These are phyloP conservation scores for Domatiomyces catenatus DNA, from an alignment of 2,329 filamentous ascomycete species.

Conservation along the genomic window DNA sequence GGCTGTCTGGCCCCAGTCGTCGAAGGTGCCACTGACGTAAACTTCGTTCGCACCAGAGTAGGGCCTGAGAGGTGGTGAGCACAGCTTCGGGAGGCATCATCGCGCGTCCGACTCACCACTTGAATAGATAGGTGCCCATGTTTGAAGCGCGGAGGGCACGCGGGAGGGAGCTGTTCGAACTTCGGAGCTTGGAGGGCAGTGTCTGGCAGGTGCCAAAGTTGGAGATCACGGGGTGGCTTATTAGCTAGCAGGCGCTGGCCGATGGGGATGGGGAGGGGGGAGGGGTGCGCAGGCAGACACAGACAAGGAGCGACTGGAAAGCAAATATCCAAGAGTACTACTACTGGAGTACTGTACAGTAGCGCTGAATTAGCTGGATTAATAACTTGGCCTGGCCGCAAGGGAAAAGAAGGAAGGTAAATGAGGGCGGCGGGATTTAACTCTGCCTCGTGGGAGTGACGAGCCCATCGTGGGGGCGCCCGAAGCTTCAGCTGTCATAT, in stretches of 20 bases:
- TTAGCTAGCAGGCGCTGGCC: no score
- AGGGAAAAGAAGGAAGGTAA: not conserved
- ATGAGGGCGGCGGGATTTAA: not conserved
- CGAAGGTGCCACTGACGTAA: conserved; percentile 80
- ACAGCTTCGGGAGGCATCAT: not conserved
- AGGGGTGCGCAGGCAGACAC: not conserved
- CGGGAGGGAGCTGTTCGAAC: not conserved
- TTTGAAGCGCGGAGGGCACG: not conserved
- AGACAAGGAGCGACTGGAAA: not conserved
- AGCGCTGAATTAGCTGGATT: not conserved
- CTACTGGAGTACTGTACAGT: not conserved
- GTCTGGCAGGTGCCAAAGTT: not conserved
- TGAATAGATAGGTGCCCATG: conserved; percentile 18
- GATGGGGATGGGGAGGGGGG: not conserved
- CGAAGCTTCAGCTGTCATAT: not conserved
- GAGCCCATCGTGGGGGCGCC: not conserved
- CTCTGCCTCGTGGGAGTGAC: not conserved
- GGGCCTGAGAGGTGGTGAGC: conserved; percentile 42
- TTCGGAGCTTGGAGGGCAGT: not conserved
- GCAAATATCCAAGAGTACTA: not conserved
- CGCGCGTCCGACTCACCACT: conserved; percentile 11
- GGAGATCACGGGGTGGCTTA: not conserved
- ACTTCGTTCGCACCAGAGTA: conserved; percentile 64
- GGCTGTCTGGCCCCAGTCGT: conserved; percentile 80
- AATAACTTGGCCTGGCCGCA: not conserved